Conservation (phyloP, 345 rosid genomes). For the Citrus sp. region DNA sequence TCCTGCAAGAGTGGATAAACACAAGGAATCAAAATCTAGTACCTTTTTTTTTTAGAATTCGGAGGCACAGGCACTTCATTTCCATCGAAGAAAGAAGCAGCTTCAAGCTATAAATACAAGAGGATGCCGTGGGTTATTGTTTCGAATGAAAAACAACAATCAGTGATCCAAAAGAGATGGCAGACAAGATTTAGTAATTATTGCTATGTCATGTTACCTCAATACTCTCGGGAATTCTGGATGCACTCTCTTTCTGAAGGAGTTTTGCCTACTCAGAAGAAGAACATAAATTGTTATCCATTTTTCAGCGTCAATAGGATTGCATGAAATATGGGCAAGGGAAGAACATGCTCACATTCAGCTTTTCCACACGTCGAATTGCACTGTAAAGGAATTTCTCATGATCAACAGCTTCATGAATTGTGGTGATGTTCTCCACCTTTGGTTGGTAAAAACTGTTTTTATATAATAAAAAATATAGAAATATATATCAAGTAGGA, state of each 20-base stretch:
- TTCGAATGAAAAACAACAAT: background rate
- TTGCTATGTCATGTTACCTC: slow-evolving; percentile 2
- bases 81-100: background rate
- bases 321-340: background rate
- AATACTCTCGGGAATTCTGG: background rate
- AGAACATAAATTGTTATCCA: background rate
- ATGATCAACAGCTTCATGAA: slow-evolving; percentile 13
- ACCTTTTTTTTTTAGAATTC: slow-evolving; percentile 3
- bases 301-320: background rate
- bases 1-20: background rate
- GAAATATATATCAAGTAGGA: background rate
- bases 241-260: background rate
- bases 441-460: slow-evolving; percentile 24
- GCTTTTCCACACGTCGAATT: slow-evolving; percentile 13
- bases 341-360: slow-evolving; percentile 20
- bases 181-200: background rate
- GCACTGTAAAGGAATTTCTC: slow-evolving; percentile 5
- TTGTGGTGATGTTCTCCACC: slow-evolving; percentile 7
- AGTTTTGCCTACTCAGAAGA: slow-evolving; percentile 2
- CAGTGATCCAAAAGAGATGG: background rate
- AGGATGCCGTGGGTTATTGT: background rate
- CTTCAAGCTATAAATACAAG: background rate
- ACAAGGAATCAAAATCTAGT: background rate
- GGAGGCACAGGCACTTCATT: background rate
- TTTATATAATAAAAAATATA: background rate